Percentiles rank a stretch among this genome's conserved stretches.
These are phyloP conservation scores for Chaetomiaceae sp. DNA, from an alignment of 2,329 filamentous ascomycete species.

Conservation along the genomic window DNA sequence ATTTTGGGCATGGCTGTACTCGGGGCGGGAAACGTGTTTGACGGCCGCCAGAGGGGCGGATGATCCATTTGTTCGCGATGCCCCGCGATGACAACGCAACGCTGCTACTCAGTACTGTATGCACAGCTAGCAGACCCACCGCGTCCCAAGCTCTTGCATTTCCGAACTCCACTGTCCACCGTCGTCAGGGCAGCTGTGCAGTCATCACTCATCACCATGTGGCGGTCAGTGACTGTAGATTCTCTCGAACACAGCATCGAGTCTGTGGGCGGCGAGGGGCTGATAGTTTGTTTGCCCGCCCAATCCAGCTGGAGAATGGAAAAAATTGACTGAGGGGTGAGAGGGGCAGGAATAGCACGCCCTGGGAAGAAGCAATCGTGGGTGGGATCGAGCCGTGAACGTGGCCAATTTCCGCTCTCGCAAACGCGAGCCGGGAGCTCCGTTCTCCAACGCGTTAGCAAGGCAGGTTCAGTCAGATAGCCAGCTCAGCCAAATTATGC, in stretches of 20 bases:
- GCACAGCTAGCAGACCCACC: slow-evolving; percentile 14
- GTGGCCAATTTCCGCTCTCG: slow-evolving; percentile 15
- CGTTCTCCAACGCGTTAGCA: slow-evolving; percentile 17
- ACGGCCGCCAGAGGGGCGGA: not conserved
- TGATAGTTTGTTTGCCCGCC: slow-evolving; percentile 6
- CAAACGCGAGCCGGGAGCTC: slow-evolving; percentile 12
- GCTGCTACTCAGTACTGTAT: too few relatives aligned
- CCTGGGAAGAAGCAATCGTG: slow-evolving; percentile 1
- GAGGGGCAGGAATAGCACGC: slow-evolving; percentile 7
- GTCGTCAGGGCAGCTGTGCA: slow-evolving; percentile 2
- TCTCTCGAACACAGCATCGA: not conserved
- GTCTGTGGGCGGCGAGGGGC: not conserved
- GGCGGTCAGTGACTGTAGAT: slow-evolving; percentile 12
- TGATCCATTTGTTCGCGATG: slow-evolving; percentile 4
- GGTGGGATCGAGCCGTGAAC: slow-evolving; percentile 6
- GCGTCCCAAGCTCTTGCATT: slow-evolving; percentile 13
- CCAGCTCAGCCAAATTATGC: not conserved
- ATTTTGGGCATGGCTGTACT: slow-evolving; percentile 14
- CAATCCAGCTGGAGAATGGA: too few relatives aligned
- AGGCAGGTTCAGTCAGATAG: slow-evolving; percentile 1
- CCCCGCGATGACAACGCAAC: slow-evolving; percentile 24
- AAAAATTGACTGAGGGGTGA: slow-evolving; percentile 2
- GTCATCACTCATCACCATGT: slow-evolving; percentile 5
- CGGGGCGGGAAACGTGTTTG: slow-evolving; percentile 4
- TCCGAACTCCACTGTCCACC: slow-evolving; percentile 13